Evolutionary conservation across 2,329 filamentous ascomycete species (phyloP), one percentile per base, ranked within the genome.

Genomic region (Colletotrichum aenigma): DNA sequence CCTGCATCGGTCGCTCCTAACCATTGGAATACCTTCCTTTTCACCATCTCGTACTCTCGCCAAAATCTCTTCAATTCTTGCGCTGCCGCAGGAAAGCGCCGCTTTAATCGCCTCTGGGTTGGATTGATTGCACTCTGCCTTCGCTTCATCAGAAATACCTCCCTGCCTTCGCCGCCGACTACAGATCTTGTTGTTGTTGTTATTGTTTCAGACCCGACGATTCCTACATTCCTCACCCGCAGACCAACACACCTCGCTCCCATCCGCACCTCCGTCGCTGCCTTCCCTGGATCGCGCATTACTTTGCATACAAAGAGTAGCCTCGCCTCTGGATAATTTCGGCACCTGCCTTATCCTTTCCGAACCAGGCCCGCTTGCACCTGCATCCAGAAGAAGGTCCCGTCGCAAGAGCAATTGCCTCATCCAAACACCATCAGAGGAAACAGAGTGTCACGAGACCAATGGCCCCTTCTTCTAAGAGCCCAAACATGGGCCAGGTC

Each of bases 401-500:
- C 48, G 55, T 56, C 18, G 66, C 71, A 52, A 65, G 60, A 71
- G 71, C 71, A 74, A 65, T 32, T 38, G 64, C 70, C 70, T 36
- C 36, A 16, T 36, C 48, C 24, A 55, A 13, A 68, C n/a, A 65
- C 4, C 24, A 26, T 64, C 48, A 58, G 34, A 69, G 74, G 74
- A 60, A 66, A 65, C 64, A 32, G 36, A 67, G 64, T 66, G 64
- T 60, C 64, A 26, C 70, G 55, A 75, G 61, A 62, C 81, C 80
- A 80, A 91, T 91, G 89, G 87, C 88, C 78, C 88, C 89, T 85
- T 87, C 89, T 78, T 86, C 84, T 79, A 82, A 83, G 84, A 85
- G 83, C 82, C 82, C 90, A 84, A 94, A 92, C 85, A 91, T 95
- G 87, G 96, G 95, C 77, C 95, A 98, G 88, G 93, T 98, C 81